Base-by-base conservation (phyloP, 2,329 filamentous ascomycete species). In the Penicillium sp. region DNA sequence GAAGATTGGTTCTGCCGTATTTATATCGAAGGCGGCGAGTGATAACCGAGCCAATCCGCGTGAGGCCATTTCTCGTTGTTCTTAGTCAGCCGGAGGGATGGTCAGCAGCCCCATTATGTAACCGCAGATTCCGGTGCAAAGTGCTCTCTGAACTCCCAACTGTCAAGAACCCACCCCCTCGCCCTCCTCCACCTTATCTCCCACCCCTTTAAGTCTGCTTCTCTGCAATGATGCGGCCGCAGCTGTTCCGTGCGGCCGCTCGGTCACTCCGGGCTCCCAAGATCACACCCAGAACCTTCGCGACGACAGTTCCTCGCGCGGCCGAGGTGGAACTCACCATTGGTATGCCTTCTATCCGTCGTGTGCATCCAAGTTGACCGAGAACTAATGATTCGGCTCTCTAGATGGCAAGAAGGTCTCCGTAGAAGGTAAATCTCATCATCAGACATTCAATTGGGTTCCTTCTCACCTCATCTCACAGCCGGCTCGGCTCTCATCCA, bases 311-410 rank as follows among this genome's bases (percentile, higher is more conserved):
- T 71, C 85, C 83, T 77, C 86, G 91, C 76, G 84, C 84, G 68
- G 93, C 92, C 67, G 92, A 97, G 82, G 92, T 99, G 72, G 92
- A 97, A 84, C 86, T 99, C 77, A 99, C 93, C 72, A 86, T 97
- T 82, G 91, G 90, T 95, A 79, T 71, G 85, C 77, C 51, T 44
- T 49, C 50, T 22, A 29, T 27, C 16, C 11, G 32, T 48, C 18
- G 43, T 24, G 8, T 41, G 11, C 16, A 92, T 82, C 81, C 91
- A 75, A 92, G 86, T 70, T 81, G 79, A 76, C 42, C 48, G 6
- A 40, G 51, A 60, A 73, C 45, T 78, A 66, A 78, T 67, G 36
- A 24, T 60, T 21, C 38, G 22, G 54, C 62, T 58, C 58, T 64
- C 42, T 72, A 92, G 93, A 99, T 85, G 94, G 93, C 73, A 96